phyloP scores from a whole-genome alignment of 2,329 filamentous ascomycete species.

The Sphaerulina populicola region DNA sequence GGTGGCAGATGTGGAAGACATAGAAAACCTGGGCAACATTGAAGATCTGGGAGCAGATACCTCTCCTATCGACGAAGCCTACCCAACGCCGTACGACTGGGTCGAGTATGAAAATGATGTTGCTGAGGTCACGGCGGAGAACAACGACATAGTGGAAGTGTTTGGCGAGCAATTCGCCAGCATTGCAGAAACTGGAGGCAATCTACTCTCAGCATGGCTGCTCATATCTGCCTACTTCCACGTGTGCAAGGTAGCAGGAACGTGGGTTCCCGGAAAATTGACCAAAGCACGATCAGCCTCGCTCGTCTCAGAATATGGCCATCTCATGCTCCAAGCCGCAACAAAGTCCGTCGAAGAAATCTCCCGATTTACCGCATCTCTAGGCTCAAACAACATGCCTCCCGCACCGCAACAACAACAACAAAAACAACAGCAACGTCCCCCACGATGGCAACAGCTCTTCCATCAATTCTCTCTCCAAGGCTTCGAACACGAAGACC shows the following conservation, averaged over 20 bases:
- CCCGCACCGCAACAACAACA: not conserved
- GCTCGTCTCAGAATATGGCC: not conserved
- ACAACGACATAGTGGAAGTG: not conserved
- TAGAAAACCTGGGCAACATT: too few relatives aligned
- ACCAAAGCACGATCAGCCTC: not conserved
- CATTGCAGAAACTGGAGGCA: not conserved
- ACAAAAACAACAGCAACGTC: too few relatives aligned
- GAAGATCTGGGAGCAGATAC: too few relatives aligned
- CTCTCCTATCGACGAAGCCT: too few relatives aligned
- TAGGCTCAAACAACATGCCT: not conserved
- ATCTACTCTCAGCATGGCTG: conserved; percentile 3
- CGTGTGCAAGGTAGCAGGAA: not conserved
- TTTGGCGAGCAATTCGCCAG: not conserved
- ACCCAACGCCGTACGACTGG: not conserved
- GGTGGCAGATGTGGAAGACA: too few relatives aligned
- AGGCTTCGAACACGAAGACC: conserved; percentile 6
- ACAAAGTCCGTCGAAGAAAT: not conserved
- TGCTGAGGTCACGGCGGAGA: not conserved
- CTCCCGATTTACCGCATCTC: not conserved
- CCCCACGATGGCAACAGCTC: not conserved
- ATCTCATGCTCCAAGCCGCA: not conserved
- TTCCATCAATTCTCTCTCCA: not conserved
- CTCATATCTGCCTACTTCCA: not conserved
- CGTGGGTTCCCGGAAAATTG: not conserved
- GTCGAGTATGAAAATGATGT: not conserved